Percentiles rank a stretch among this genome's conserved stretches.
Conservation (phyloP, 1,139 yeast species). For the Scheffersomyces titani region DNA sequence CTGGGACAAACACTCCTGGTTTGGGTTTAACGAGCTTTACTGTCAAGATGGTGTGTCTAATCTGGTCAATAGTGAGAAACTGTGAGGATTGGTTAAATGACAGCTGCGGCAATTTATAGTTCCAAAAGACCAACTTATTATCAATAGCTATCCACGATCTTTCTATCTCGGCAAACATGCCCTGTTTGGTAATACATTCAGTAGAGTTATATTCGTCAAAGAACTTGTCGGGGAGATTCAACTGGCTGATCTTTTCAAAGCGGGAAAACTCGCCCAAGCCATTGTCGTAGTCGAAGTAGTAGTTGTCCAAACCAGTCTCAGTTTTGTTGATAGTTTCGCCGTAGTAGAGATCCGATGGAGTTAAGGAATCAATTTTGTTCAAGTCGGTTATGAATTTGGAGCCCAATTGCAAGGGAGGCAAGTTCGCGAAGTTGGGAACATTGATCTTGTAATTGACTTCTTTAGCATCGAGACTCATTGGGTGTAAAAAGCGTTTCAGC, state of each 20-base stretch:
- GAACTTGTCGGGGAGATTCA: conserved; percentile 80
- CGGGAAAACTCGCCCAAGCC: conserved; percentile 65
- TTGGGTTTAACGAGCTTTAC: conserved; percentile 81
- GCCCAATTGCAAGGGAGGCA: conserved; percentile 46
- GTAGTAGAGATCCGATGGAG: conserved; percentile 47
- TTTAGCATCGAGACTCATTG: conserved; percentile 39
- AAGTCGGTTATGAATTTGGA: conserved; percentile 46
- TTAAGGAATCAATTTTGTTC: conserved; percentile 46
- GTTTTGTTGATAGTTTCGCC: conserved; percentile 40
- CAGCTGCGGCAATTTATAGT: conserved; percentile 59
- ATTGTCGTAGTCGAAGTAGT: conserved; percentile 41
- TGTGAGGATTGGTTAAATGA: conserved; percentile 56
- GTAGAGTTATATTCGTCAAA: conserved; percentile 74
- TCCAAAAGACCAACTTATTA: conserved; percentile 83
- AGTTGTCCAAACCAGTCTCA: conserved; percentile 41
- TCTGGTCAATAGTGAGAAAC: conserved; percentile 79
- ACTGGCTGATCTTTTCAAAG: conserved; percentile 68
- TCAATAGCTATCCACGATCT: conserved; percentile 90
- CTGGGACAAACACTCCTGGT: conserved; percentile 74
- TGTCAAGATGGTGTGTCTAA: conserved; percentile 73
- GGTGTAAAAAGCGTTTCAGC: conserved; percentile 39
- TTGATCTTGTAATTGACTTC: conserved; percentile 47
- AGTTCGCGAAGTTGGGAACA: conserved; percentile 45
- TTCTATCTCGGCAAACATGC: conserved; percentile 77
- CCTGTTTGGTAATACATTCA: conserved; percentile 73